Evolutionary conservation across 176 grass and related monocot genomes (phyloP).

Genomic region (Musa troglodytarum): DNA sequence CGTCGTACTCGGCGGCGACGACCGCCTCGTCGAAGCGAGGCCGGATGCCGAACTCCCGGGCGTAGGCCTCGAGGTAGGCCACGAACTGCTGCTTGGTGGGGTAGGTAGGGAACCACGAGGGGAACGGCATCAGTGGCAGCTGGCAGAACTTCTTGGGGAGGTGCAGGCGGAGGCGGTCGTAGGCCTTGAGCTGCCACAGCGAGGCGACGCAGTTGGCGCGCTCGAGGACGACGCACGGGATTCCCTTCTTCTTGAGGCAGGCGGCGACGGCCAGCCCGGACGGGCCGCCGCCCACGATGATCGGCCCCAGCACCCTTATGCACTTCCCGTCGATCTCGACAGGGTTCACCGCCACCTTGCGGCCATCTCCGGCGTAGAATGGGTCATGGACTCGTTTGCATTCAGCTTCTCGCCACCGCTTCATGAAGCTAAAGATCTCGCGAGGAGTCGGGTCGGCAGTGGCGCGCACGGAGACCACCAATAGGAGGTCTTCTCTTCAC

Average conservation of each 20-base stretch:
- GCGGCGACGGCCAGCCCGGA: constrained; percentile 17
- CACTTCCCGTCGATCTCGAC: background rate
- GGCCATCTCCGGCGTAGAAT: background rate
- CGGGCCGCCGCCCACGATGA: constrained; percentile 15
- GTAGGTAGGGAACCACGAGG: constrained; percentile 10
- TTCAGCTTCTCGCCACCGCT: background rate
- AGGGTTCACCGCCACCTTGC: background rate
- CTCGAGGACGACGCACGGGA: constrained; percentile 9
- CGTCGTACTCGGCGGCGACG: constrained; percentile 6
- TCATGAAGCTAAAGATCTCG: background rate
- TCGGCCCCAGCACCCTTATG: background rate
- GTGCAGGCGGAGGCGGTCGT: constrained; percentile 18
- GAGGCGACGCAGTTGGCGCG: constrained; percentile 12
- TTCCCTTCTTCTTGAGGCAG: constrained; percentile 8
- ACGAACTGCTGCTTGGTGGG: constrained; percentile 18
- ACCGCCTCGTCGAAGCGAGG: constrained; percentile 7
- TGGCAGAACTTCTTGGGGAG: constrained; percentile 20
- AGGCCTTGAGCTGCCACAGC: constrained; percentile 16
- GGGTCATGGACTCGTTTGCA: background rate
- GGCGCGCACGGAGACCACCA: too few relatives aligned
- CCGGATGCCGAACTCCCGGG: background rate
- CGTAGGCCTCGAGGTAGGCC: constrained; percentile 14
- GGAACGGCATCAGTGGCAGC: constrained; percentile 18
- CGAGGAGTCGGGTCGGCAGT: background rate
- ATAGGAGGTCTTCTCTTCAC: too few relatives aligned